Evolutionary conservation across 73 alveolate genomes (phyloP).

Genomic region (Uronychia setigera): DNA sequence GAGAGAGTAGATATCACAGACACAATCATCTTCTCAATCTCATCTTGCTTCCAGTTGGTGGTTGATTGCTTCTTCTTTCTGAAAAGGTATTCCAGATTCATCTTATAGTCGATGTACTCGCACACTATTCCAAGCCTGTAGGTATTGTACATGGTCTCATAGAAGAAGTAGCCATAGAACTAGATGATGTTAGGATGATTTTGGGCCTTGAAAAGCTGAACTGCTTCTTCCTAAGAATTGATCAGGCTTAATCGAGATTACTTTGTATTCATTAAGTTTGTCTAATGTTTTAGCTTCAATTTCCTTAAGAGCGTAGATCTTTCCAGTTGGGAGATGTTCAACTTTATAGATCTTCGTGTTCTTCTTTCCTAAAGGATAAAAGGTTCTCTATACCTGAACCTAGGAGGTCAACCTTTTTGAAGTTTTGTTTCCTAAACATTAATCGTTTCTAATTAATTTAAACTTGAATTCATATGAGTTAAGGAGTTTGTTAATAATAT

Average conservation of each 20-base stretch:
- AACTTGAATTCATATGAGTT: neutral
- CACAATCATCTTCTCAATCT: conserved; percentile 83
- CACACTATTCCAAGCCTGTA: conserved; percentile 93
- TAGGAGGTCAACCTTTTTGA: conserved; percentile 93
- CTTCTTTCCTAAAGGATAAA: conserved; percentile 67
- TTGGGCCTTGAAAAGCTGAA: conserved; percentile 88
- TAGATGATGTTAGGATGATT: conserved; percentile 94
- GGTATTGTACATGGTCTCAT: conserved; percentile 95
- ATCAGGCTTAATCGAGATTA: neutral
- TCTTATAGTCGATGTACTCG: conserved; percentile 92
- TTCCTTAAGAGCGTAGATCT: conserved; percentile 92
- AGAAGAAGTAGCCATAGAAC: conserved; percentile 94
- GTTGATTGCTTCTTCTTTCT: conserved; percentile 85
- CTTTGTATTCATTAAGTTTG: conserved; percentile 94
- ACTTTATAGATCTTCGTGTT: conserved; percentile 95
- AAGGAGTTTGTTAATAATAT: neutral
- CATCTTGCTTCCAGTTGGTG: conserved; percentile 85
- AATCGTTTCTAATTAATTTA: neutral
- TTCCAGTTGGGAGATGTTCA: conserved; percentile 83
- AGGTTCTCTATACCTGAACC: conserved; percentile 77
- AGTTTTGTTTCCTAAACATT: conserved; percentile 90
- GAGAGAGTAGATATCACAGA: conserved; percentile 91
- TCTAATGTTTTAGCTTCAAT: conserved; percentile 95
- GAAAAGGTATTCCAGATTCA: conserved; percentile 90
- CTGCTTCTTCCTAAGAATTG: conserved; percentile 91